Base-by-base conservation (phyloP, 306 rosid genomes). In the Glycine tomentella region DNA sequence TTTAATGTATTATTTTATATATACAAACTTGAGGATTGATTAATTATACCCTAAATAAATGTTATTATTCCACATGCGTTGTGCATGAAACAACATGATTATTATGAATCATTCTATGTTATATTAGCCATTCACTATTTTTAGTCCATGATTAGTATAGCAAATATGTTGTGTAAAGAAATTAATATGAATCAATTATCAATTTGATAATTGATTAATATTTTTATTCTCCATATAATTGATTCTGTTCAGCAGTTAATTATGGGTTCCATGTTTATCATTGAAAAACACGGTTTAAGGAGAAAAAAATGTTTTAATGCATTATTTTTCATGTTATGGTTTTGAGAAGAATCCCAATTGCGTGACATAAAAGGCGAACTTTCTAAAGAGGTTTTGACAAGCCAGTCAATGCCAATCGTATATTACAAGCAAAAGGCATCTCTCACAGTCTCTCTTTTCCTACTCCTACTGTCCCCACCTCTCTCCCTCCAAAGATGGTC, bases 371-470 rank as follows among this genome's bases (percentile, higher is more conserved):
- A 88, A 86, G 78, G 90, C 14, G 78, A 88, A 86, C 74, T 90
- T 90, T 94, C 94, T 94, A 92, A 90, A 80, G 71, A 83, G 81
- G 84, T 89, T 86, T 86, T 89, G 97, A 90, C 98, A 92, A 89
- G 75, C 5, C 61, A 87, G 97, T 90, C 88, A 84, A 92, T 92
- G 97, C 96, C 97, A 90, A 92, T 89, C 90, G 92, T 92, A 72
- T 50, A 73, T 72, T 82, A 84, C 90, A 83, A 89, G 82, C 82
- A 85, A 89, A 90, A 87, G 85, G 90, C 85, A 82, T 75, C 75
- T 57, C 33, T 58, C 78, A 61, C 59, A 63, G 46, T 63, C 69
- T 63, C 69, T 63, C 49, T 64, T 63, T 72, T 61, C 38, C 56
- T 11, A 42, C 49, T 64, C 50, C 25, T 5, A 6, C 69, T 25